phyloP scores from a whole-genome alignment of 257 asterid genomes.

The Plantago ovata region DNA sequence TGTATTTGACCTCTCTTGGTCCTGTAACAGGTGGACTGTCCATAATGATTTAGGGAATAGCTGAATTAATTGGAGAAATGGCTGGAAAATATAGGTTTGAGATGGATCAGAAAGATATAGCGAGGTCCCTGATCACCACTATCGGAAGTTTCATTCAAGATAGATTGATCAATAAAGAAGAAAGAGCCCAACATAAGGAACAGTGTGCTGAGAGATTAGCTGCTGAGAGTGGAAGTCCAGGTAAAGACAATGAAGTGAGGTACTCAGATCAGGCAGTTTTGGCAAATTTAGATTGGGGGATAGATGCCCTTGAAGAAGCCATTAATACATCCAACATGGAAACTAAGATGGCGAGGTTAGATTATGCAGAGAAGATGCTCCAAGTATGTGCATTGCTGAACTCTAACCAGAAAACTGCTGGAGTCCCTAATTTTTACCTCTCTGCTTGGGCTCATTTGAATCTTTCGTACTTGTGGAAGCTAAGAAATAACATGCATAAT shows the following conservation, averaged over 20 bases:
- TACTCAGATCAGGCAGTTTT: slow-evolving; percentile 84
- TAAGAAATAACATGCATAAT: slow-evolving; percentile 38
- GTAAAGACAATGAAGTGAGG: slow-evolving; percentile 38
- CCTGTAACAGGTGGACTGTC: no score
- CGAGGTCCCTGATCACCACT: slow-evolving; percentile 39
- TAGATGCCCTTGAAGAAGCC: slow-evolving; percentile 84
- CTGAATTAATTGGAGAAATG: slow-evolving; percentile 17
- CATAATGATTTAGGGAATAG: no score
- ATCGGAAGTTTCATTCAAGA: slow-evolving; percentile 63
- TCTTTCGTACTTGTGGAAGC: slow-evolving; percentile 57
- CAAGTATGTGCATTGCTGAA: slow-evolving; percentile 76
- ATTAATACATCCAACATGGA: slow-evolving; percentile 57
- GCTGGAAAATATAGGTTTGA: slow-evolving; percentile 44
- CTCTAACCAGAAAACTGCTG: slow-evolving; percentile 60
- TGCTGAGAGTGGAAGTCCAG: slow-evolving; percentile 51
- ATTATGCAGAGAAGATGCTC: slow-evolving; percentile 75
- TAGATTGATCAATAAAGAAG: slow-evolving; percentile 44
- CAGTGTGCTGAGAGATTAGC: slow-evolving; percentile 80
- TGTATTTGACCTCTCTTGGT: no score
- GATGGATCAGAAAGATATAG: slow-evolving; percentile 64
- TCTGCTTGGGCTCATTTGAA: slow-evolving; percentile 86
- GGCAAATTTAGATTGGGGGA: slow-evolving; percentile 88
- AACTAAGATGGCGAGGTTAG: slow-evolving; percentile 69
- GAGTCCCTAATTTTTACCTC: slow-evolving; percentile 71
- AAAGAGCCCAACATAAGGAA: slow-evolving; percentile 56